These are phyloP conservation scores for Hypoxylon rickii DNA, from an alignment of 495 filamentous ascomycete genomes.

Conservation along the genomic window DNA sequence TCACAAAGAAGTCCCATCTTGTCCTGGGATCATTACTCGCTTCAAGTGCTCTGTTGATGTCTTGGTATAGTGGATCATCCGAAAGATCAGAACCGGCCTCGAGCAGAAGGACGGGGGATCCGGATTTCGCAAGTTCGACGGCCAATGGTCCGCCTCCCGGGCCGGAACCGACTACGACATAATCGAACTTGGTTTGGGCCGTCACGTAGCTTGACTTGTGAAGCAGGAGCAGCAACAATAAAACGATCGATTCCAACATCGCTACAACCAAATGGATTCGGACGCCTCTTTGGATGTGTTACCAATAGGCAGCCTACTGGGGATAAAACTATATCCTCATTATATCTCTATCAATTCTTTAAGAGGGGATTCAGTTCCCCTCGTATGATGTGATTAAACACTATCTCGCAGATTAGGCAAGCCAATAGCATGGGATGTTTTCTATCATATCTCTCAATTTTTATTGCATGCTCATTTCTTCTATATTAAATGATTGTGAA, in stretches of 20 bases:
- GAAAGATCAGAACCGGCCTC: conserved; percentile 64
- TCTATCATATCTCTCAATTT: neutral
- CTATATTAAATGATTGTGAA: conserved; percentile 16
- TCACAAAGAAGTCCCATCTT: conserved; percentile 52
- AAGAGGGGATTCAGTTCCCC: neutral
- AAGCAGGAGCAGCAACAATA: conserved; percentile 4
- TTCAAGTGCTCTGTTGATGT: conserved; percentile 18
- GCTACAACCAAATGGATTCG: neutral
- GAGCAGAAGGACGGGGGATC: conserved; percentile 58
- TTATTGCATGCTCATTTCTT: conserved; percentile 10
- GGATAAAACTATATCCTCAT: neutral
- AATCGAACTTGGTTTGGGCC: conserved; percentile 51
- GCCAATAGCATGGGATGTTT: conserved; percentile 3
- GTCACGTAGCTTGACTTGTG: conserved; percentile 11
- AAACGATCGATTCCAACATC: conserved; percentile 9
- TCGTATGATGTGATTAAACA: neutral
- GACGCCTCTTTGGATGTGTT: neutral
- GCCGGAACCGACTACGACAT: conserved; percentile 63
- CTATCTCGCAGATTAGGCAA: conserved; percentile 1
- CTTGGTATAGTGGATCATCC: conserved; percentile 37
- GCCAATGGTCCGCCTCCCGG: conserved; percentile 63
- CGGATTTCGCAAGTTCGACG: conserved; percentile 57
- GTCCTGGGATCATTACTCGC: conserved; percentile 37
- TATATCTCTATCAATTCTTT: neutral
- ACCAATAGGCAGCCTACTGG: neutral